Percentiles rank a stretch among this genome's conserved stretches.
These are phyloP conservation scores for Polygonum maritimum DNA, from an alignment of 148 eudicot species.

Conservation along the genomic window DNA sequence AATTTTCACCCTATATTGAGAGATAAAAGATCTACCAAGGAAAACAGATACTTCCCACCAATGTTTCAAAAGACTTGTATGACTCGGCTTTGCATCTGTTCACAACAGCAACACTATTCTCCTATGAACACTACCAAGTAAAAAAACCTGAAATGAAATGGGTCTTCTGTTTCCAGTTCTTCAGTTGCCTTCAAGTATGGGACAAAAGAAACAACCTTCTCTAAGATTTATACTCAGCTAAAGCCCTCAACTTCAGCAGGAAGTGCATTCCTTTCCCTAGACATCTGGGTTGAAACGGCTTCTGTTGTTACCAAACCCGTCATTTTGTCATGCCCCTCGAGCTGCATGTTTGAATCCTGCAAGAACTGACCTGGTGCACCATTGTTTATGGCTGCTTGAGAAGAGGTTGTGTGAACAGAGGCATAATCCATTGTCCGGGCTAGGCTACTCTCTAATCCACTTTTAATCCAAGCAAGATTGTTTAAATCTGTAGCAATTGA, in stretches of 20 bases:
- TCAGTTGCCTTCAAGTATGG: neutral
- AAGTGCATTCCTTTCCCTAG: constrained; percentile 28
- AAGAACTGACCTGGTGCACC: neutral
- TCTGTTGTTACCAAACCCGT: constrained; percentile 29
- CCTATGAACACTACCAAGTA: neutral
- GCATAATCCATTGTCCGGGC: constrained; percentile 17
- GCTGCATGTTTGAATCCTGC: constrained; percentile 14
- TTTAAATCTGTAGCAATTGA: constrained; percentile 64
- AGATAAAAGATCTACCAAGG: neutral
- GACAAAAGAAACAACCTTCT: neutral
- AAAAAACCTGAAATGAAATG: neutral
- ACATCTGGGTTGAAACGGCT: constrained; percentile 22
- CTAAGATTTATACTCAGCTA: constrained; percentile 22
- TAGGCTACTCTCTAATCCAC: constrained; percentile 46
- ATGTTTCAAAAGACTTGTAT: neutral
- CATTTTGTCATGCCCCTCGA: constrained; percentile 29
- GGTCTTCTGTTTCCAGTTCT: neutral
- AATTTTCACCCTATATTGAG: neutral
- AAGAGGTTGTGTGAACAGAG: neutral
- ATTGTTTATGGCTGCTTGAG: neutral
- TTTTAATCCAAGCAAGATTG: constrained; percentile 76
- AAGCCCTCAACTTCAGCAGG: constrained; percentile 44
- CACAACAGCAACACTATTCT: neutral
- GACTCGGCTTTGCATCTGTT: neutral
- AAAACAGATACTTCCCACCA: neutral